Percentiles rank a stretch among this genome's conserved stretches.
Conservation (phyloP, 148 eudicot genomes). For the Cornus controversa region DNA sequence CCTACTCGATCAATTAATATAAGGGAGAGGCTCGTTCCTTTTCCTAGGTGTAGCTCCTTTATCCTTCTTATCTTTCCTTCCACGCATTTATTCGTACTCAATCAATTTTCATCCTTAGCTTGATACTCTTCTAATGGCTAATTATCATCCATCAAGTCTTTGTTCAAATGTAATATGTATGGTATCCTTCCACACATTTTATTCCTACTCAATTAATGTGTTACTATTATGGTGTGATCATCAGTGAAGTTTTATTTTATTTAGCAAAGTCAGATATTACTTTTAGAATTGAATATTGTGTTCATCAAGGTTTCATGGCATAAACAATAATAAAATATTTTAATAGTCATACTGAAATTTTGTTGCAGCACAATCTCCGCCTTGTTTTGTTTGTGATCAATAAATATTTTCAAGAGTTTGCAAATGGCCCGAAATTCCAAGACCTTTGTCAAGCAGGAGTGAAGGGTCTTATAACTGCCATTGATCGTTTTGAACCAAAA, state of each 20-base stretch:
- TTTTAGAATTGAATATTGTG: not conserved
- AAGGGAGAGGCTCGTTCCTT: too few species aligned
- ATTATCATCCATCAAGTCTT: not conserved
- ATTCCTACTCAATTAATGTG: too few species aligned
- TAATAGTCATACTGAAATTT: conserved; percentile 1
- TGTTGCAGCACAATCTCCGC: conserved; percentile 90
- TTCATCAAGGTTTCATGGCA: not conserved
- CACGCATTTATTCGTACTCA: too few species aligned
- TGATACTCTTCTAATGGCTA: not conserved
- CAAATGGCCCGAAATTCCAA: conserved; percentile 70
- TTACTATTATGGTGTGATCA: not conserved
- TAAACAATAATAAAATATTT: not conserved
- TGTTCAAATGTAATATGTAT: not conserved
- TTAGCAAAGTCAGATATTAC: not conserved
- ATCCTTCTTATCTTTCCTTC: too few species aligned
- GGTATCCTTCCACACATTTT: not conserved
- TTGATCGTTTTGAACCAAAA: conserved; percentile 93
- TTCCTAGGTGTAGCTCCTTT: too few species aligned
- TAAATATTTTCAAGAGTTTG: conserved; percentile 84
- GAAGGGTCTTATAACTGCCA: conserved; percentile 80
- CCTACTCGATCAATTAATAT: too few species aligned
- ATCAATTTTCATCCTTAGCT: not conserved
- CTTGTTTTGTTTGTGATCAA: conserved; percentile 83
- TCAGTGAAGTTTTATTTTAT: not conserved
- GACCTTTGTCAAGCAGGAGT: conserved; percentile 98